These are phyloP conservation scores for Stagonosporopsis cucurbitacearum DNA, from an alignment of 2,329 filamentous ascomycete species.

Conservation along the genomic window DNA sequence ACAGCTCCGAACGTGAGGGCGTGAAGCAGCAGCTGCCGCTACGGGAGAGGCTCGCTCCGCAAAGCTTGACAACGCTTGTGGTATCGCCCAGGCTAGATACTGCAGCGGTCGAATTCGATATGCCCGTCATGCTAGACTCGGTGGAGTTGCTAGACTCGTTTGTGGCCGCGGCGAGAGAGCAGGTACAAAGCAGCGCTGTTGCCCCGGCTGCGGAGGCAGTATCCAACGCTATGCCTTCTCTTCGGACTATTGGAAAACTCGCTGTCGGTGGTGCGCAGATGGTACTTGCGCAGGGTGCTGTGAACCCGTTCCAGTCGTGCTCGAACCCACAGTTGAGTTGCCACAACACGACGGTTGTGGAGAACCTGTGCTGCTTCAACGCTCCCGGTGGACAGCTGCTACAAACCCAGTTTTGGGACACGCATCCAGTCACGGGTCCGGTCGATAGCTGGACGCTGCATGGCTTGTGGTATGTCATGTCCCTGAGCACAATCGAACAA, in stretches of 20 bases:
- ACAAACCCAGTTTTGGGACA: conserved; percentile 81
- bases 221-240: conserved; percentile 42
- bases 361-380: conserved; percentile 77
- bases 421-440: conserved; percentile 68
- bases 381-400: conserved; percentile 73
- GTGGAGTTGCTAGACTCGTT: conserved; percentile 19
- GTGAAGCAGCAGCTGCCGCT: conserved; percentile 31
- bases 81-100: conserved; percentile 7
- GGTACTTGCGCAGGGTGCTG: conserved; percentile 30
- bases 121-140: conserved; percentile 35
- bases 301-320: conserved; percentile 34
- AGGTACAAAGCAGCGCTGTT: conserved; percentile 38
- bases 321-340: conserved; percentile 63
- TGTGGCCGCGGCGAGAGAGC: conserved; percentile 6
- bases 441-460: conserved; percentile 76
- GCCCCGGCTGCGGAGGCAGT: conserved; percentile 29
- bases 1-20: conserved; percentile 24
- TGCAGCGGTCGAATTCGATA: conserved; percentile 13
- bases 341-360: conserved; percentile 65
- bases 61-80: conserved; percentile 37
- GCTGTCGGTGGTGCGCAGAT: conserved; percentile 33
- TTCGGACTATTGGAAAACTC: conserved; percentile 46
- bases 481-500: neutral
- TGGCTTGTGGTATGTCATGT: conserved; percentile 65
- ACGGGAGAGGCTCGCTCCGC: conserved; percentile 36